Conservation (phyloP, 441 rosid species). For the Cnidoscolus chayamansa region DNA sequence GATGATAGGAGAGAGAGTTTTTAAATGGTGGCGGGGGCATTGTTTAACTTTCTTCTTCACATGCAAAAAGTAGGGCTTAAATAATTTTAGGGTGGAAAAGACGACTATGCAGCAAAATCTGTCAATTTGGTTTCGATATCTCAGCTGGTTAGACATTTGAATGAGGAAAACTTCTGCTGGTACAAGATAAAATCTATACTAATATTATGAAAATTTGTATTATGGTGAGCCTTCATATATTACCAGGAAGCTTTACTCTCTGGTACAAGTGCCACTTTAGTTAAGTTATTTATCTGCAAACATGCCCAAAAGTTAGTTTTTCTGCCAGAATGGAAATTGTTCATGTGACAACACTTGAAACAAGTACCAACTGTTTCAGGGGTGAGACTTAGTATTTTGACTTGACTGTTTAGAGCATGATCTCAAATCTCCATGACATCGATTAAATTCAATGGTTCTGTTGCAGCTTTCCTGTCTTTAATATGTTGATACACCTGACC, state of each 20-base stretch:
- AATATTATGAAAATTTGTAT: neutral
- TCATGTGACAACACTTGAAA: neutral
- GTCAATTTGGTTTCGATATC: neutral
- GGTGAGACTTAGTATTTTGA: neutral
- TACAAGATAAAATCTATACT: neutral
- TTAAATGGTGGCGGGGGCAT: neutral
- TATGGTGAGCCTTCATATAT: neutral
- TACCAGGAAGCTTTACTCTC: too few relatives aligned
- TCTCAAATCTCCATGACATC: neutral
- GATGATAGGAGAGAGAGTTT: neutral
- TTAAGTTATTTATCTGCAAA: neutral
- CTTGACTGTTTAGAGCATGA: slow-evolving; percentile 2
- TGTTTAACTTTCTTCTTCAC: neutral
- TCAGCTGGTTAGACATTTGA: slow-evolving; percentile 1
- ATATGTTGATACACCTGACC: neutral
- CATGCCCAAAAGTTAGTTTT: neutral
- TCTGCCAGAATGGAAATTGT: neutral
- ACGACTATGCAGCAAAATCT: neutral
- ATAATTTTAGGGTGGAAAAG: neutral
- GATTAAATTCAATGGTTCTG: neutral
- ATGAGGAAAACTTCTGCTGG: neutral
- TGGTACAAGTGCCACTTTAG: neutral
- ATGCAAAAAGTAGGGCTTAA: neutral
- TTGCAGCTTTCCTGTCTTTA: slow-evolving; percentile 8
- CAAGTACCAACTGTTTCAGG: neutral